Base-by-base conservation (phyloP, 1,284 basidiomycete species). In the Crucibulum parvulum region DNA sequence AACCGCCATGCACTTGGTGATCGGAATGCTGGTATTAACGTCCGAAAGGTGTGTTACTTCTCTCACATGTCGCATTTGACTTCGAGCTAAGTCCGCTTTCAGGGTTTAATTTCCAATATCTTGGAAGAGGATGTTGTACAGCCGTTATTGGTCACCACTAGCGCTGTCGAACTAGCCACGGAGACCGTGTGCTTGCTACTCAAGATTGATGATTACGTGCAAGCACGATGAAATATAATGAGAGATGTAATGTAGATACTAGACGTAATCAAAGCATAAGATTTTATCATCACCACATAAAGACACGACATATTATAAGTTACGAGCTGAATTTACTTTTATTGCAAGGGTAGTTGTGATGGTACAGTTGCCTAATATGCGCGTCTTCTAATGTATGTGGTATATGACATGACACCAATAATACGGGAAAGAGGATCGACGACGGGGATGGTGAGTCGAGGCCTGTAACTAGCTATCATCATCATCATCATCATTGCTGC, bases 111-210 rank as follows among this genome's bases (percentile, higher is more conserved):
- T 70, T 97, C 95, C 47, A 97, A 99, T 78, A 98, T 99, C 65
- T 74, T 97, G 52, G 96, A 98, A 74, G 98, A 99, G 76, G 95
- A 98, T 66, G 98, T 99, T 24, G 90, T 99, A 16, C 98, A 99
- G 76, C 98, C 98, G 16, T 81, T 99, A 61, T 81, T 99, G 51
- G 98, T 99, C 34, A 93, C 94, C 41, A 99, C 96, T 38, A 97
- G 94, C 69, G 98, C 98, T 5, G 84, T 99, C 62, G 96, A 99
- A 79, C 85, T 99, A 55, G 85, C 98, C 43, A 98, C 97, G 11
- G 98, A 99, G 82, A 99, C 98, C 0, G 97, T 99, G n/a, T 94
- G 96, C 68, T 78, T 99, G 65, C 79, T 99, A 72, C 79, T 99
- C 74, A 94, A 98, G 81, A 99, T 99, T 54, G 98, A 99, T 76